Evolutionary conservation across 352 stramenopile genomes (phyloP).

Genomic region (Globisporangium splendens): DNA sequence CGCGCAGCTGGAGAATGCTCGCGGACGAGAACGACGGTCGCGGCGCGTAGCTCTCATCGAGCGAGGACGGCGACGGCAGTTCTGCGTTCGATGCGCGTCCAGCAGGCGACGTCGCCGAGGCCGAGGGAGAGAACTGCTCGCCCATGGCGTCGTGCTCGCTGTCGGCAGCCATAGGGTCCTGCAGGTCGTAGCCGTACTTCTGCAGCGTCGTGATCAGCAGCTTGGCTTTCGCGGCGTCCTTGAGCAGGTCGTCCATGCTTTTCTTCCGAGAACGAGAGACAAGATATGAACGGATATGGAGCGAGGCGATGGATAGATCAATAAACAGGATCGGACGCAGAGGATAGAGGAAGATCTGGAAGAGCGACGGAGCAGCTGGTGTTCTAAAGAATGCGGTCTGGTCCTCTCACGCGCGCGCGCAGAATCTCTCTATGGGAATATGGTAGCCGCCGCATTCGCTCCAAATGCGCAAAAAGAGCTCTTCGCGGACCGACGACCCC

Average conservation of each 20-base stretch:
- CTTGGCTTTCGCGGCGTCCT: constrained; percentile 57
- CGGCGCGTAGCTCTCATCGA: constrained; percentile 30
- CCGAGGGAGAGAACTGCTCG: constrained; percentile 2
- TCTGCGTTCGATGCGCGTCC: neutral
- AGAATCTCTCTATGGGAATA: too few relatives aligned
- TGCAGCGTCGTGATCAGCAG: constrained; percentile 79
- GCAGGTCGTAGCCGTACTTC: constrained; percentile 82
- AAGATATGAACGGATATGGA: constrained; percentile 11
- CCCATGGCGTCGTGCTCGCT: constrained; percentile 20
- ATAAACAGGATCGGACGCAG: too few relatives aligned
- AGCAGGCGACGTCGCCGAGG: neutral
- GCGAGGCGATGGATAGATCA: too few relatives aligned
- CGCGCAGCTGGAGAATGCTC: constrained; percentile 71
- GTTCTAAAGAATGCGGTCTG: too few relatives aligned
- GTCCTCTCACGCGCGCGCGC: too few relatives aligned
- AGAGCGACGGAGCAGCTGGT: neutral
- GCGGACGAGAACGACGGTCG: constrained; percentile 29
- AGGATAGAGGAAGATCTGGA: neutral
- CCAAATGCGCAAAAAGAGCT: too few relatives aligned
- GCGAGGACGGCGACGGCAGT: constrained; percentile 22
- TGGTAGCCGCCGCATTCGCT: too few relatives aligned
- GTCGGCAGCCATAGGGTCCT: constrained; percentile 14
- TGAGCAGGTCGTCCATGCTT: constrained; percentile 25
- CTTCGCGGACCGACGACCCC: neutral
- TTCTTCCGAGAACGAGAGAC: constrained; percentile 4